Conservation (phyloP, 495 filamentous ascomycete genomes). For the Parathielavia appendiculata region DNA sequence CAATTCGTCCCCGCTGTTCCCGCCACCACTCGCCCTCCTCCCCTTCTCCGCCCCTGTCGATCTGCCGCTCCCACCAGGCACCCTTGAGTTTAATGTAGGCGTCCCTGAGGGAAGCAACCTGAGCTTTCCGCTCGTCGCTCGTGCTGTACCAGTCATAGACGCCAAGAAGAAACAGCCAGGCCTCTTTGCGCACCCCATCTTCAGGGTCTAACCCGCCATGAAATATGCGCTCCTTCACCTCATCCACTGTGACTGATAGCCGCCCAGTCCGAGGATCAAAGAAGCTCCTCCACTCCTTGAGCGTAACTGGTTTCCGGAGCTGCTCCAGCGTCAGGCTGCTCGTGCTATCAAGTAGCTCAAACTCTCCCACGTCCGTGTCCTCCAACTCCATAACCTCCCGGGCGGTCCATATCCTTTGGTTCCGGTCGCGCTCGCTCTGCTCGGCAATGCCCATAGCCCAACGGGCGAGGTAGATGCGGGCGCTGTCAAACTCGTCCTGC, state of each 20-base stretch:
- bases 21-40: conserved; percentile 91
- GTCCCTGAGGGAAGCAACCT: conserved; percentile 80
- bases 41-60: conserved; percentile 67
- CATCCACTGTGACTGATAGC: conserved; percentile 72
- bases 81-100: conserved; percentile 92
- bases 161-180: conserved; percentile 90
- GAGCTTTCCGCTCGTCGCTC: conserved; percentile 69
- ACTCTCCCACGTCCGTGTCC: conserved; percentile 88
- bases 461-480: conserved; percentile 83
- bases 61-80: conserved; percentile 91
- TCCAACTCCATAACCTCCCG: conserved; percentile 90
- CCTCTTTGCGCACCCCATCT: conserved; percentile 89
- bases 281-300: conserved; percentile 83
- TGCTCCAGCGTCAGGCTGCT: conserved; percentile 66
- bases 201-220: conserved; percentile 87
- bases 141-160: conserved; percentile 89
- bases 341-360: conserved; percentile 86
- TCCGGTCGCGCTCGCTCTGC: conserved; percentile 82
- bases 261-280: conserved; percentile 71
- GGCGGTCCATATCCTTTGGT: conserved; percentile 84
- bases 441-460: conserved; percentile 99
- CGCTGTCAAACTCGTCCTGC: conserved; percentile 95
- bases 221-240: conserved; percentile 94
- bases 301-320: conserved; percentile 65
- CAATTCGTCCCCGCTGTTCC: conserved; percentile 88